A percentile compares a stretch with the other conserved stretches of the same genome.
phyloP scores from a whole-genome alignment of 2,329 filamentous ascomycete genomes.

The Colletotrichum higginsianum region DNA sequence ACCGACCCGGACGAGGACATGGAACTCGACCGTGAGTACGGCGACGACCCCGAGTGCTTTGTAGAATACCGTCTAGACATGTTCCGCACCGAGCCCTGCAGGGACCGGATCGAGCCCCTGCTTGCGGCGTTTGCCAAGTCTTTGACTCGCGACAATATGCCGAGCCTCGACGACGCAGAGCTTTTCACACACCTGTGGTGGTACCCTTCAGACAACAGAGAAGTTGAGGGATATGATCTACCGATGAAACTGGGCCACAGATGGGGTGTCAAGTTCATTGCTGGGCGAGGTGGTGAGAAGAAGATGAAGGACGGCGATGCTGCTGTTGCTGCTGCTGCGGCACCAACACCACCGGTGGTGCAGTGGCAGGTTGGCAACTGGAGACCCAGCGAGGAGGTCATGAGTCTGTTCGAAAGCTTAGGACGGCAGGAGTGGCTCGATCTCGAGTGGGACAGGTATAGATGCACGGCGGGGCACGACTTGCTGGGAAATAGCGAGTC shows the following conservation, averaged over 20 bases:
- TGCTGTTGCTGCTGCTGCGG: constrained; percentile 2
- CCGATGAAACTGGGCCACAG: constrained; percentile 35
- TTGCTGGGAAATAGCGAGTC: constrained; percentile 19
- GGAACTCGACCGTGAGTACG: constrained; percentile 32
- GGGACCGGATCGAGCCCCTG: constrained; percentile 45
- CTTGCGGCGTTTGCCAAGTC: constrained; percentile 45
- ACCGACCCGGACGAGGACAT: constrained; percentile 41
- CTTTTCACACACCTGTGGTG: constrained; percentile 45
- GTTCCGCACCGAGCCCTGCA: constrained; percentile 45
- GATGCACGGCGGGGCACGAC: constrained; percentile 20
- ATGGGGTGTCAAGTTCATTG: constrained; percentile 45
- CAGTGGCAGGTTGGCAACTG: constrained; percentile 47
- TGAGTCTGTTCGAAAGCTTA: constrained; percentile 44
- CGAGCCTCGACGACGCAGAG: constrained; percentile 46
- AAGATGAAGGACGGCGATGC: neutral
- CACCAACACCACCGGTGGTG: constrained; percentile 37
- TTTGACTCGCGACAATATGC: constrained; percentile 43
- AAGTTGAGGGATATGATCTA: constrained; percentile 19
- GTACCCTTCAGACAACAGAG: constrained; percentile 43
- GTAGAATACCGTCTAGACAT: constrained; percentile 39
- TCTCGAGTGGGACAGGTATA: constrained; percentile 37
- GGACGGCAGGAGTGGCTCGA: constrained; percentile 45
- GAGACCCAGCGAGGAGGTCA: constrained; percentile 44
- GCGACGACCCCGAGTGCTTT: constrained; percentile 32
- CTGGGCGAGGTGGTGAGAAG: constrained; percentile 32